Evolutionary conservation across 805 yeast genomes (phyloP).

Genomic region (Metschnikowia cubensis): DNA sequence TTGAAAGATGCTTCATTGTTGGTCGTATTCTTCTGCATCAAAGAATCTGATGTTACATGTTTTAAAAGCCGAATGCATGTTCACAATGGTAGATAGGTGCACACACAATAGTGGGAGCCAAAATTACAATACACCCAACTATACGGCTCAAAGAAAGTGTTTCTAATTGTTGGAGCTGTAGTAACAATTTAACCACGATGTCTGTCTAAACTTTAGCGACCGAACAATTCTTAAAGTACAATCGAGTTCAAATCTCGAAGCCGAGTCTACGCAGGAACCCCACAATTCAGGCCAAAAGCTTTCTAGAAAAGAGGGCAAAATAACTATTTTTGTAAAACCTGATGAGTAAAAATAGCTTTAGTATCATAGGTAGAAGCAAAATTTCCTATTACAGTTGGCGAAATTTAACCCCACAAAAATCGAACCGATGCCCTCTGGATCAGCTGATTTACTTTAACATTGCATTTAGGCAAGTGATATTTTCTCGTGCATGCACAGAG

Average conservation of each 20-base stretch:
- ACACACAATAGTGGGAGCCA: not conserved
- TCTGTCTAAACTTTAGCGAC: no score
- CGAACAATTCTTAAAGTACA: not conserved
- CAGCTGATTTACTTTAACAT: not conserved
- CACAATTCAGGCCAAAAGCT: not conserved
- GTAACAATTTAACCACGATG: no score
- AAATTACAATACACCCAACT: not conserved
- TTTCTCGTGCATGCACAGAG: not conserved
- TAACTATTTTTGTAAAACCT: no score
- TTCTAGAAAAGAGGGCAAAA: no score
- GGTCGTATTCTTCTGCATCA: not conserved
- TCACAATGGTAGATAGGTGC: not conserved
- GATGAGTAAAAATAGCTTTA: no score
- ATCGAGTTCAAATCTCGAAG: not conserved
- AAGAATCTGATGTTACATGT: not conserved
- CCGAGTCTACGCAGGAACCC: not conserved
- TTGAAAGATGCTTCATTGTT: not conserved
- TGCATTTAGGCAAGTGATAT: not conserved
- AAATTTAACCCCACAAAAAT: not conserved
- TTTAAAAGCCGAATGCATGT: not conserved
- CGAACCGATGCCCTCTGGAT: not conserved
- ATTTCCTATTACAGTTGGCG: not conserved
- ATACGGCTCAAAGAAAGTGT: not conserved
- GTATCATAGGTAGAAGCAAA: not conserved
- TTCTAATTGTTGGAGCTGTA: not conserved